Evolutionary conservation across 441 rosid genomes (phyloP).

Genomic region (Macaranga tanarius): DNA sequence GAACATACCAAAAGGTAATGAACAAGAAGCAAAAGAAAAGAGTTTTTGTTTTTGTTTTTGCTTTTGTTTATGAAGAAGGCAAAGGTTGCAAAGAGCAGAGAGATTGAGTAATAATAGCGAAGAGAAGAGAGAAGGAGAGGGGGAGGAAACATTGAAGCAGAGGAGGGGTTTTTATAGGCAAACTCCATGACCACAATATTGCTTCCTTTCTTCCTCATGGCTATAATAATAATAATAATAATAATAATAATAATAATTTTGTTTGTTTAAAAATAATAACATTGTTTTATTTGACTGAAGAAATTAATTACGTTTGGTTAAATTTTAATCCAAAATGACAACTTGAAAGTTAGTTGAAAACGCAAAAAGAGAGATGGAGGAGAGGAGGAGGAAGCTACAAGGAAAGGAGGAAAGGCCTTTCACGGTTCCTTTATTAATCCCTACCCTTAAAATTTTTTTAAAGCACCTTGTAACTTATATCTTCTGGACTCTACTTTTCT

Average conservation of each 20-base stretch:
- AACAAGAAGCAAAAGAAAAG: slow-evolving; percentile 12
- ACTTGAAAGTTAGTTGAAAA: not conserved
- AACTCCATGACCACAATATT: no score
- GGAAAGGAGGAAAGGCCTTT: not conserved
- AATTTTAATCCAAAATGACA: not conserved
- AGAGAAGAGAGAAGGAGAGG: slow-evolving; percentile 32
- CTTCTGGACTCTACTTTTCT: no score
- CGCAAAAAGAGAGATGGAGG: not conserved
- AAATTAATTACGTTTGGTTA: not conserved
- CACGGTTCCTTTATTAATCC: no score
- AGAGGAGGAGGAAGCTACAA: not conserved
- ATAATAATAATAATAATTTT: no score
- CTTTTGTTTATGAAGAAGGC: slow-evolving; percentile 17
- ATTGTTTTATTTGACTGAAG: not conserved
- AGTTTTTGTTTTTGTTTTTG: not conserved
- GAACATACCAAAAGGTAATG: slow-evolving; percentile 25
- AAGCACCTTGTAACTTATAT: no score
- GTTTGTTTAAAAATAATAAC: no score
- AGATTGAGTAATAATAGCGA: not conserved
- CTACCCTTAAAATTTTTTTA: no score
- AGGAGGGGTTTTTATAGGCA: slow-evolving; percentile 48
- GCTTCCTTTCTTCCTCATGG: not conserved
- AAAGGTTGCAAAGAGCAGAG: slow-evolving; percentile 13
- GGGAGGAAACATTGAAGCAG: slow-evolving; percentile 42
- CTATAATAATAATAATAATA: no score